These are phyloP conservation scores for Coffea canephora DNA, from an alignment of 257 asterid genomes.

Conservation along the genomic window DNA sequence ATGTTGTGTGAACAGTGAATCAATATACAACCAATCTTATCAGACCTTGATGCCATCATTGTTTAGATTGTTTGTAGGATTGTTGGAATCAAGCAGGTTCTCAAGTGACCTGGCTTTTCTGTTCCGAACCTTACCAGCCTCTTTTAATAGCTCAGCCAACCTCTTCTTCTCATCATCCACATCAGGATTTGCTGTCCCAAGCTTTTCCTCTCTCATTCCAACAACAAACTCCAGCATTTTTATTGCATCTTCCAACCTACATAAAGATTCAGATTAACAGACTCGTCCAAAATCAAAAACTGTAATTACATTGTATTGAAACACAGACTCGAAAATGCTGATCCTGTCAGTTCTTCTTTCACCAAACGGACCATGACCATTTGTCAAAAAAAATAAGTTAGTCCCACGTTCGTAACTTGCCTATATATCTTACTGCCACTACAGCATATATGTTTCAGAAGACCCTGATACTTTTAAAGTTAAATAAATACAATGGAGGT, in stretches of 20 bases:
- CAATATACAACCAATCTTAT: conserved; percentile 45
- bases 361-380: not conserved
- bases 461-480: not conserved
- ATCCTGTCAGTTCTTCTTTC: not conserved
- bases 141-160: conserved; percentile 76
- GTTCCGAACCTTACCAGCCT: conserved; percentile 70
- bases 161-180: conserved; percentile 91
- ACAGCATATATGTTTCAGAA: not conserved
- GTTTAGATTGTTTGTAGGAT: conserved; percentile 33
- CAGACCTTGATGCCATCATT: conserved; percentile 57
- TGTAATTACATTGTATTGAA: not conserved
- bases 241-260: conserved; percentile 87
- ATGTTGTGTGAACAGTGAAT: conserved; percentile 22
- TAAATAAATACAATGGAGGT: not conserved
- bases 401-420: not conserved
- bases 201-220: conserved; percentile 92
- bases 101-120: conserved; percentile 77
- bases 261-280: conserved; percentile 8
- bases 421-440: not conserved
- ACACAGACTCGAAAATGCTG: not conserved
- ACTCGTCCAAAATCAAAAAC: not conserved
- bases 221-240: conserved; percentile 74
- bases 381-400: not conserved
- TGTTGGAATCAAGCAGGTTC: conserved; percentile 67
- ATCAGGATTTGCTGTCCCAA: conserved; percentile 96